Base-by-base conservation (phyloP, 176 grass and related monocot species). In the Eremochloa ophiuroides region DNA sequence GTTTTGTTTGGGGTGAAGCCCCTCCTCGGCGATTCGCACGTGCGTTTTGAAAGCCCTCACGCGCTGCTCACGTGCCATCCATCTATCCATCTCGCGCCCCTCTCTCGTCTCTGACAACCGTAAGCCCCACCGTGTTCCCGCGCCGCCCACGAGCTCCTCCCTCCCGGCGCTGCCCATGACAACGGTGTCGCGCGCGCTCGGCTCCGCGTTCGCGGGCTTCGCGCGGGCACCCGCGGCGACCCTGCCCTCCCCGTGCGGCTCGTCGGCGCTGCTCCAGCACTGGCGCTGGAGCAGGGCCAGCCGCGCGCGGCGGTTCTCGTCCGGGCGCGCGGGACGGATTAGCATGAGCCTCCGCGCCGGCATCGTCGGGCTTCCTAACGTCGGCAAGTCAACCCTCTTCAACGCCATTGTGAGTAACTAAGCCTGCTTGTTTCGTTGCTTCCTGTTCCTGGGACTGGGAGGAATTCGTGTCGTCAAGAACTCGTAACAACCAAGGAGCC, bases 321-420 rank as follows among this genome's bases (percentile, higher is more conserved):
- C 96, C 50, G 81, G 82, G 0, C 84, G 93, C 7, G 40, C 77
- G 72, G 84, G 85, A 48, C 83, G 87, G 74, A 78, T 99, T 61
- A 99, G 96, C 86, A 99, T 99, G 96, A 99, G 88, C 63, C 91
- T 99, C 31, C 92, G 88, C 29, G 93, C 96, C 10, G 93, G 96
- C 17, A 99, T 99, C 69, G 96, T 99, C 30, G 96, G 93, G 41
- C 88, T 99, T 16, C 96, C 96, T n/a, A 99, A 99, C 82, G 96
- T 99, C 62, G 96, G 96, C 78, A 95, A 99, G 75, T 99, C 96
- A 20, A 99, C 96, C 46, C 93, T 99, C 12, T 99, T 99, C 80
- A 95, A 99, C 80, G 93, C 96, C 71, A 90, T 99, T 69, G 96
- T 99, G 89, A 91, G 92, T 66, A 51, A 25, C 46, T 40, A 30